phyloP scores from a whole-genome alignment of 352 stramenopile species.

The Phytophthora agathidicida region DNA sequence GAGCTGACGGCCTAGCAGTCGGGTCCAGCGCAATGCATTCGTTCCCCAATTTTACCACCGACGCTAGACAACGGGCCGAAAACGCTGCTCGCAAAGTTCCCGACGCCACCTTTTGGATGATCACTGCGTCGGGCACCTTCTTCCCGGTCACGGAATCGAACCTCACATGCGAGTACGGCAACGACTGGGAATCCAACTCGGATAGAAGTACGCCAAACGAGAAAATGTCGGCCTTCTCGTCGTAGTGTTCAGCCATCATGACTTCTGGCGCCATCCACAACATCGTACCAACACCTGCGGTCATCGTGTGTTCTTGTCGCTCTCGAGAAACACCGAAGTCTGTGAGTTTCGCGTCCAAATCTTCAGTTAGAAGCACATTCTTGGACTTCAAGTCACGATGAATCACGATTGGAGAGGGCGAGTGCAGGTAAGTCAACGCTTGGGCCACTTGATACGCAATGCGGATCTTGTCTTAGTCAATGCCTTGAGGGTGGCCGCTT shows the following conservation, averaged over 20 bases:
- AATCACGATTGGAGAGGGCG: conserved; percentile 33
- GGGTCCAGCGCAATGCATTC: conserved; percentile 19
- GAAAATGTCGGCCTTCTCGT: conserved; percentile 44
- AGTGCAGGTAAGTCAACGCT: conserved; percentile 29
- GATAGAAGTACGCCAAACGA: conserved; percentile 40
- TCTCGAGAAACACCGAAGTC: conserved; percentile 44
- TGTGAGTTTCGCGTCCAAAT: conserved; percentile 40
- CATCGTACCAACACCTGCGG: conserved; percentile 30
- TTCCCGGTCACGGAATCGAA: conserved; percentile 3
- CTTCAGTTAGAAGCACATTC: conserved; percentile 41
- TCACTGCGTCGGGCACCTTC: conserved; percentile 12
- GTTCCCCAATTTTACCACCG: conserved; percentile 13
- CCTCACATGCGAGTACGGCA: conserved; percentile 24
- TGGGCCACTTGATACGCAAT: conserved; percentile 37
- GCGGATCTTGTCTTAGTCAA: conserved; percentile 31
- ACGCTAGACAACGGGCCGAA: neutral
- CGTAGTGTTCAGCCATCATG: conserved; percentile 39
- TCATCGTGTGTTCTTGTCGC: conserved; percentile 36
- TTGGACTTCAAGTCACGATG: conserved; percentile 47
- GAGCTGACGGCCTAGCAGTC: conserved; percentile 11
- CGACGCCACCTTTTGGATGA: conserved; percentile 24
- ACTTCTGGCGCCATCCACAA: conserved; percentile 50
- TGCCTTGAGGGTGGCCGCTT: conserved; percentile 6
- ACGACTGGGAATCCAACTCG: conserved; percentile 27
- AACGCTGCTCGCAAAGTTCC: conserved; percentile 19